These are phyloP conservation scores for Pseudomonodictys pantanalensis DNA, from an alignment of 495 filamentous ascomycete species.

Conservation along the genomic window DNA sequence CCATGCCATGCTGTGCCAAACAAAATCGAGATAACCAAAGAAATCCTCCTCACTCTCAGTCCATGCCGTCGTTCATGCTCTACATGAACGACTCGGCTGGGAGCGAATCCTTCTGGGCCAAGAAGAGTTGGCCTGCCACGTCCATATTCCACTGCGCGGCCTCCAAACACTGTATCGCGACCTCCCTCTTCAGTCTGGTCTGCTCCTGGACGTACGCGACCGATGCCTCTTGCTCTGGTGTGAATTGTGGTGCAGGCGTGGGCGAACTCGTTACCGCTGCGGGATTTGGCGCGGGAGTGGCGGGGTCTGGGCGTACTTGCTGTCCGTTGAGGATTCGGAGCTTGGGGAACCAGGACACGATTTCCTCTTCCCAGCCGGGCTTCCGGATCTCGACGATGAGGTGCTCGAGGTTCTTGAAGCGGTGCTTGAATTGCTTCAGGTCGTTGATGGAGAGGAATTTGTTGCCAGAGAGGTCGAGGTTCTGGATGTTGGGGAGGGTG, in stretches of 20 bases:
- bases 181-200: slow-evolving; percentile 9
- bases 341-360: slow-evolving; percentile 76
- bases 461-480: slow-evolving; percentile 81
- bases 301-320: slow-evolving; percentile 64
- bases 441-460: slow-evolving; percentile 59
- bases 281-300: neutral
- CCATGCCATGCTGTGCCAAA: too few relatives aligned
- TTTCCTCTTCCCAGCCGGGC: slow-evolving; percentile 62
- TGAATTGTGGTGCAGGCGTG: slow-evolving; percentile 1
- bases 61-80: neutral
- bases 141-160: slow-evolving; percentile 16
- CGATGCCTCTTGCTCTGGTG: slow-evolving; percentile 13
- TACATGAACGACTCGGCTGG: slow-evolving; percentile 22
- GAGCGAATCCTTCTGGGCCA: slow-evolving; percentile 9
- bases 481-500: slow-evolving; percentile 76
- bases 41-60: too few relatives aligned
- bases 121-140: slow-evolving; percentile 12
- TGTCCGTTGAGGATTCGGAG: slow-evolving; percentile 69
- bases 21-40: too few relatives aligned
- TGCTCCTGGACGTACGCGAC: neutral
- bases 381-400: slow-evolving; percentile 64
- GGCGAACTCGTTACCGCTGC: neutral
- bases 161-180: slow-evolving; percentile 23
- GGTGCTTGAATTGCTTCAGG: slow-evolving; percentile 67
- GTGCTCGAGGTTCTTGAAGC: slow-evolving; percentile 73